These are phyloP conservation scores for Suillus sp. DNA, from an alignment of 768 basidiomycete genomes.

Conservation along the genomic window DNA sequence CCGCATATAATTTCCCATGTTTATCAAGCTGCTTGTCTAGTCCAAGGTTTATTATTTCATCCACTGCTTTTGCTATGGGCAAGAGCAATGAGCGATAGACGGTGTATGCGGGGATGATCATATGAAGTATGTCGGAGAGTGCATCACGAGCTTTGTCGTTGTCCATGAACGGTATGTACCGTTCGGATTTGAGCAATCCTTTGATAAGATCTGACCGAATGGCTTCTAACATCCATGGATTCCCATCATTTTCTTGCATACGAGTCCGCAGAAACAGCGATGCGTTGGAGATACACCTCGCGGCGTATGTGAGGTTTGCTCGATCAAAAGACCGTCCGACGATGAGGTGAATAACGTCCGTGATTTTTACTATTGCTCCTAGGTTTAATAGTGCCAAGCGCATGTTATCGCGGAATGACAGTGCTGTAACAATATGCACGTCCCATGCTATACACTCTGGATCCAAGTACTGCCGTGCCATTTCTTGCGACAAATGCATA, in stretches of 20 bases:
- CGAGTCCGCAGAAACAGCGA: constrained; percentile 20
- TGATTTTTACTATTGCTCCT: constrained; percentile 26
- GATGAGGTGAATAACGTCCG: constrained; percentile 25
- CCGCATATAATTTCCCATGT: constrained; percentile 22
- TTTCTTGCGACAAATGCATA: constrained; percentile 29
- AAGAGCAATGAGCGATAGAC: constrained; percentile 28
- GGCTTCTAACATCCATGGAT: constrained; percentile 30
- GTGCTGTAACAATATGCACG: constrained; percentile 27
- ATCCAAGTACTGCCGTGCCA: constrained; percentile 23
- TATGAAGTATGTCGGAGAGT: constrained; percentile 18
- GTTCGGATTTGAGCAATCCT: constrained; percentile 29
- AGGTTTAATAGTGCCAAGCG: constrained; percentile 23
- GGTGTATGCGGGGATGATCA: constrained; percentile 27
- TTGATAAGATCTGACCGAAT: constrained; percentile 23
- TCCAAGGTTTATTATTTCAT: constrained; percentile 11
- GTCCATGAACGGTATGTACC: constrained; percentile 22
- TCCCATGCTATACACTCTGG: constrained; percentile 32
- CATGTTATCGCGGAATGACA: constrained; percentile 23
- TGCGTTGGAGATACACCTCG: constrained; percentile 26
- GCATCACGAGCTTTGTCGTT: constrained; percentile 14
- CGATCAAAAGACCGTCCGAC: constrained; percentile 20
- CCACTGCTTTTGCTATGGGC: constrained; percentile 16
- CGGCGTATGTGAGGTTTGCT: constrained; percentile 18
- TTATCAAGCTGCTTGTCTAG: constrained; percentile 19
- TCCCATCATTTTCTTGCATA: constrained; percentile 28